Base-by-base conservation (phyloP, 306 rosid species). In the Prunus fruticosa region DNA sequence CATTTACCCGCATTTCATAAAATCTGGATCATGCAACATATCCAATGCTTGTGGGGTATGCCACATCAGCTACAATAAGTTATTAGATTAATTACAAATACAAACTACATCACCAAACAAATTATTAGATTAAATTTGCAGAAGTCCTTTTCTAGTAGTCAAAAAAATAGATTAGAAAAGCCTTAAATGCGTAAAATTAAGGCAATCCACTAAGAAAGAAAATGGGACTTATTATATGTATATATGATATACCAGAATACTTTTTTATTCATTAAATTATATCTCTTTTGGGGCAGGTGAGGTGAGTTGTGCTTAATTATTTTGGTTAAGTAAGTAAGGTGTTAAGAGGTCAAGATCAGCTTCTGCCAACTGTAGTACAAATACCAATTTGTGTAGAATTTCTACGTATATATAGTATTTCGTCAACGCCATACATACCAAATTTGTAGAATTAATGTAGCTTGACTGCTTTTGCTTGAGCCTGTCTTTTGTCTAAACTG, bases 281-380 rank as follows among this genome's bases (percentile, higher is more conserved):
- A 43, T 54, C 22, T 54, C 69, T 32, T 41, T 16, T 4, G 49
- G 53, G 67, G 67, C 76, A 54, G 84, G 84, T 71, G 53, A 34
- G 52, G 38, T 60, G 22, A 19, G 45, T 45, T 51, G 65, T 76
- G 62, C 38, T 34, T 34, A 47, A 54, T 19, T 32, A 69, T 61
- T 56, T 64, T 76, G 23, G 23, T 56, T 45, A 51, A 65, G 27
- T 53, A 51, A 64, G 41, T 9, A 32, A 64, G 63, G 78, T 67
- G 90, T 85, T 82, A 73, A 64, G 73, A 82, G 70, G 91, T 91
- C 91, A 80, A 70, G 22, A 80, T 88, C 91, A 83, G 62, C 58
- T 74, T 80, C 7, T 62, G 60, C 81, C 83, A 79, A 74, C 66
- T 68, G 81, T 38, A 69, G 73, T 15, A n/a, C 84, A 56, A 71